phyloP scores from a whole-genome alignment of 495 filamentous ascomycete species.

The Aspergillus haitiensis region DNA sequence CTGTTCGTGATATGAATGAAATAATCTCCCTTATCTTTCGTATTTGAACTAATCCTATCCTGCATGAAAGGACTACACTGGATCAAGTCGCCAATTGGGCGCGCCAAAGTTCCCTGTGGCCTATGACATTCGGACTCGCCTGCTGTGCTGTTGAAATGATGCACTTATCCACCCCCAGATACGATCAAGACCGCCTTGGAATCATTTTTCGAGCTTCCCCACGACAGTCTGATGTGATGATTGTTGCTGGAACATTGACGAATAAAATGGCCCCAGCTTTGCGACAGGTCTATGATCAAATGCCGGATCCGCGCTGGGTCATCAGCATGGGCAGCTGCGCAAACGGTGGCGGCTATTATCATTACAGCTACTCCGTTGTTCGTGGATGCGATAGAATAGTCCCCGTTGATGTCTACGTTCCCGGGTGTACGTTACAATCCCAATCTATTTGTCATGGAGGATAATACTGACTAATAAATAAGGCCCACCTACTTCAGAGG shows the following conservation, averaged over 20 bases:
- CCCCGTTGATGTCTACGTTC: slow-evolving; percentile 96
- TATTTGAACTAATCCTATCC: slow-evolving; percentile 15
- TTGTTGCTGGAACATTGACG: slow-evolving; percentile 91
- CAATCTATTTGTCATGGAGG: no score
- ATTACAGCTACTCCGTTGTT: slow-evolving; percentile 92
- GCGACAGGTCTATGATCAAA: slow-evolving; percentile 95
- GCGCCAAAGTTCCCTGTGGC: slow-evolving; percentile 90
- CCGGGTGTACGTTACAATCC: slow-evolving; percentile 61
- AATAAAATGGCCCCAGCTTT: slow-evolving; percentile 98
- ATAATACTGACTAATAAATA: slow-evolving; percentile 24
- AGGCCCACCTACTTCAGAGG: slow-evolving; percentile 84
- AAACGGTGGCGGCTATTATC: slow-evolving; percentile 96
- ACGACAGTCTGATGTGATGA: slow-evolving; percentile 96
- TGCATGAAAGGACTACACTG: slow-evolving; percentile 70
- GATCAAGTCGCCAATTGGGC: slow-evolving; percentile 95
- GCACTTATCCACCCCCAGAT: slow-evolving; percentile 93
- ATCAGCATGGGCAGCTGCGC: slow-evolving; percentile 93
- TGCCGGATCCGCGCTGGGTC: slow-evolving; percentile 96
- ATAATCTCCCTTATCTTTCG: not conserved
- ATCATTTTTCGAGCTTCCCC: slow-evolving; percentile 98
- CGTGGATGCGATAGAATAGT: slow-evolving; percentile 93
- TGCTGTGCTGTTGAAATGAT: slow-evolving; percentile 99
- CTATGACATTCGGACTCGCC: slow-evolving; percentile 96
- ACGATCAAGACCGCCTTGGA: slow-evolving; percentile 92
- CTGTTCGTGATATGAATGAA: slow-evolving; percentile 60